phyloP scores from a whole-genome alignment of 1,284 basidiomycete species.

The Sporisorium exsertum region DNA sequence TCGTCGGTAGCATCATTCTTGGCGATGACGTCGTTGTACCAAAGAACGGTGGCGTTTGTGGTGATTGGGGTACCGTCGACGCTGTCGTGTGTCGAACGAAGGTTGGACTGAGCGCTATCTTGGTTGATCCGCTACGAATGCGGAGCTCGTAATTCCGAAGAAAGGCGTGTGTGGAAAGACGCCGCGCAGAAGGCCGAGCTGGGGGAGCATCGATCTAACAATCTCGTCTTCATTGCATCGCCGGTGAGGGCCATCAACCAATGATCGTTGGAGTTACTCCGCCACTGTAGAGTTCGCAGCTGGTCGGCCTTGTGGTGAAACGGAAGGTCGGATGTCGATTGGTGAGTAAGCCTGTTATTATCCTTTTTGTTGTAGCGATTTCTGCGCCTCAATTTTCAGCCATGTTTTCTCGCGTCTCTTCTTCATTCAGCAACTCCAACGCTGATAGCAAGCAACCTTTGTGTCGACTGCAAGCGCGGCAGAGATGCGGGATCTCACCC shows the following conservation, averaged over 20 bases:
- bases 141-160: constrained; percentile 8
- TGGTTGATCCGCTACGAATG: neutral
- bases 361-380: too few relatives aligned
- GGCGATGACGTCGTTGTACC: neutral
- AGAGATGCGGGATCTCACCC: neutral
- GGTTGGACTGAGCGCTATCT: neutral
- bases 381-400: too few relatives aligned
- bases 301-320: neutral
- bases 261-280: neutral
- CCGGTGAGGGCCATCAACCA: neutral
- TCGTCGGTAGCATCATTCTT: constrained; percentile 25
- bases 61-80: neutral
- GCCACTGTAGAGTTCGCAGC: too few relatives aligned
- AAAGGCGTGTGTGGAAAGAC: neutral
- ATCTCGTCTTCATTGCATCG: neutral
- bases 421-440: too few relatives aligned
- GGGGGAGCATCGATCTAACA: neutral
- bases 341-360: neutral
- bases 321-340: constrained; percentile 1
- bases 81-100: constrained; percentile 10
- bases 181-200: constrained; percentile 3
- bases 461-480: too few relatives aligned
- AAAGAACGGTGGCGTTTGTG: neutral
- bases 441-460: too few relatives aligned
- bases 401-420: too few relatives aligned